Evolutionary conservation across 345 rosid genomes (phyloP).

Genomic region (Sonneratia caseolaris): DNA sequence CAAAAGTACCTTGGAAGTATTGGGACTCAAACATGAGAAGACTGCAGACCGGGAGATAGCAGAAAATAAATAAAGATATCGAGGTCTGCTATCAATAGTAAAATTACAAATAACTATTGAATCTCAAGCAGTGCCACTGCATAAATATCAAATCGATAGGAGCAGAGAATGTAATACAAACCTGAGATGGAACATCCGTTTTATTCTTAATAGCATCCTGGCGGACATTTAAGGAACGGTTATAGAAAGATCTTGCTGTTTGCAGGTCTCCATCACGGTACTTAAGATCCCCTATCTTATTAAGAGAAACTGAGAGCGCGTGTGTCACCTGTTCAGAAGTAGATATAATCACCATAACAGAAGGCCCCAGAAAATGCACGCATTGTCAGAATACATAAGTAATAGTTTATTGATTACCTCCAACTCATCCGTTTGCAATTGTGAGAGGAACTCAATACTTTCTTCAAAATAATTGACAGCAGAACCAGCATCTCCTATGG

Average conservation of each 20-base stretch:
- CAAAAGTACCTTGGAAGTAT: not conserved
- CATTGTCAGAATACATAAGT: no score
- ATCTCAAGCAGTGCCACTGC: not conserved
- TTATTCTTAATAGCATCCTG: constrained; percentile 55
- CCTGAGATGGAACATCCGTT: constrained; percentile 67
- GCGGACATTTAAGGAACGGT: constrained; percentile 63
- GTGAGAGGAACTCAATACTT: constrained; percentile 68
- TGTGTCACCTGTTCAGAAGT: constrained; percentile 53
- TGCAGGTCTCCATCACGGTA: constrained; percentile 74
- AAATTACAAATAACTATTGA: no score
- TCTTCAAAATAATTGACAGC: constrained; percentile 80
- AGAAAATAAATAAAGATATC: no score
- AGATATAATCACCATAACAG: constrained; percentile 1
- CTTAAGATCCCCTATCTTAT: constrained; percentile 92
- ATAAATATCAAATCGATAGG: not conserved
- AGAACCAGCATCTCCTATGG: constrained; percentile 67
- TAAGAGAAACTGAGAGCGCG: constrained; percentile 90
- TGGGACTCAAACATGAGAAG: not conserved
- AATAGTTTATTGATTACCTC: constrained; percentile 39
- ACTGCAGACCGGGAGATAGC: not conserved
- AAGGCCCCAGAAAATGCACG: no score
- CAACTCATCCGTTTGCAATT: constrained; percentile 60
- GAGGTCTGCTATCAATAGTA: no score
- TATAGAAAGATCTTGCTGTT: constrained; percentile 73
- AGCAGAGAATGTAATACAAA: constrained; percentile 15